A percentile compares a stretch with the other conserved stretches of the same genome.
These are phyloP conservation scores for Mycena indigotica DNA, from an alignment of 768 basidiomycete genomes.

Conservation along the genomic window DNA sequence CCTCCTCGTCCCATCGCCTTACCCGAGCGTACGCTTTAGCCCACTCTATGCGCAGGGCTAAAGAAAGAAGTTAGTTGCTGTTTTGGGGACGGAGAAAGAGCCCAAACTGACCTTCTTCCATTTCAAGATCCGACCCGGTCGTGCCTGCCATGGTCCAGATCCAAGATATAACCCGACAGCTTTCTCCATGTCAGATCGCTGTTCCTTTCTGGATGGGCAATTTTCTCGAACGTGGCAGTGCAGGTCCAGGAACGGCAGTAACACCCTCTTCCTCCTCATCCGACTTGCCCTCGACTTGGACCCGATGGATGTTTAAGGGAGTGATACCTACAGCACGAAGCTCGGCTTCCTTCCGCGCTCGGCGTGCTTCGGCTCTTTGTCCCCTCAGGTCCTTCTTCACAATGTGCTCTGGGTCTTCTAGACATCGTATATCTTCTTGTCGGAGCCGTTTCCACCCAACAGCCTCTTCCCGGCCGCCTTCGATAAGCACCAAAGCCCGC, in stretches of 20 bases:
- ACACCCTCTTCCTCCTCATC: too few species aligned
- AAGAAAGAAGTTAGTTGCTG: neutral
- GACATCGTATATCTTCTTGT: neutral
- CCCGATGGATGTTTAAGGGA: neutral
- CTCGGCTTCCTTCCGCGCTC: neutral
- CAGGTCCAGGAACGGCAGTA: too few species aligned
- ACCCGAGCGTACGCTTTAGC: neutral
- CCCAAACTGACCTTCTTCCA: neutral
- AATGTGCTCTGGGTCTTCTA: neutral
- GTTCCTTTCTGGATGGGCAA: too few species aligned
- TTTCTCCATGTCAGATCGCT: neutral
- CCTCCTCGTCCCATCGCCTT: neutral
- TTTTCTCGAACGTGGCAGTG: too few species aligned
- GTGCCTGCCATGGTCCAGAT: neutral
- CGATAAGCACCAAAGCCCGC: slow-evolving; percentile 1
- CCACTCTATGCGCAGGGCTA: slow-evolving; percentile 10
- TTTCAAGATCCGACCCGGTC: neutral
- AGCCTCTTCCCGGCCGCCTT: neutral
- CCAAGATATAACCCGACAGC: neutral
- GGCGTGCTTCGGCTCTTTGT: neutral
- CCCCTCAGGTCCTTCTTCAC: neutral
- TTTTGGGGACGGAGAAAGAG: neutral
- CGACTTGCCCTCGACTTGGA: too few species aligned
- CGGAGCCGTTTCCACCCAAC: neutral
- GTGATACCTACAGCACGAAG: neutral